Evolutionary conservation across 2,329 filamentous ascomycete species (phyloP), one percentile per base, ranked within the genome.

Genomic region (Teratosphaeria viscida): DNA sequence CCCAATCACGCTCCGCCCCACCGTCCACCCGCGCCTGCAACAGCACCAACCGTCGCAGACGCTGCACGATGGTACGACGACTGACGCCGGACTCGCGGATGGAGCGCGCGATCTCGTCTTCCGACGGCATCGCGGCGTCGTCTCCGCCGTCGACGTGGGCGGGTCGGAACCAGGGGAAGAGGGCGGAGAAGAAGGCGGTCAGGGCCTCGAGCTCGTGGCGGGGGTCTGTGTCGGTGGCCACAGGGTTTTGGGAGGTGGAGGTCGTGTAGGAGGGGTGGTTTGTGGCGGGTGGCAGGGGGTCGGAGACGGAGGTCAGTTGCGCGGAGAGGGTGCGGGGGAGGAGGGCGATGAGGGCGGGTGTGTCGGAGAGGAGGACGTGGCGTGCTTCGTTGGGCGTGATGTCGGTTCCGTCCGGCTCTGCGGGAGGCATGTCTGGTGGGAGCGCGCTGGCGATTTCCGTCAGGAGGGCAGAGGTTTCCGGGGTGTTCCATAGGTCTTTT

Each of bases 401-500:
- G 60, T 69, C 62, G 12, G 57, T 54, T 5, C 72, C 72, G 19
- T 71, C 63, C 2, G 66, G 57, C 73, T 81, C 63, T 71, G 76
- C 58, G 68, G 75, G 61, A 1, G 78, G 73, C 2, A 79, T 71
- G 1, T 73, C 66, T 16, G 72, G 65, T 14, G 69, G 67, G 56
- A 81, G 73, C 11, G 80, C 80, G 62, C 83, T 82, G 53, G 85
- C 86, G 16, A 87, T 83, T 67, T 89, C 85, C 34, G 86, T 80
- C 1, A 96, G 81, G 7, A 96, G 75, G 4, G 79, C 76, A 3
- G 81, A 85, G 14, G 83, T 84, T 67, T 90, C 86, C 0, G 88
- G 81, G 3, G 86, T 90, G 70, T 91, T 91, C 92, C 92, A 96
- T 3, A 95, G 77, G 66, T 92, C 88, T 69, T 91, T 92, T 4